Conservation (phyloP, 495 filamentous ascomycete genomes). For the Podospora tetraspora region DNA sequence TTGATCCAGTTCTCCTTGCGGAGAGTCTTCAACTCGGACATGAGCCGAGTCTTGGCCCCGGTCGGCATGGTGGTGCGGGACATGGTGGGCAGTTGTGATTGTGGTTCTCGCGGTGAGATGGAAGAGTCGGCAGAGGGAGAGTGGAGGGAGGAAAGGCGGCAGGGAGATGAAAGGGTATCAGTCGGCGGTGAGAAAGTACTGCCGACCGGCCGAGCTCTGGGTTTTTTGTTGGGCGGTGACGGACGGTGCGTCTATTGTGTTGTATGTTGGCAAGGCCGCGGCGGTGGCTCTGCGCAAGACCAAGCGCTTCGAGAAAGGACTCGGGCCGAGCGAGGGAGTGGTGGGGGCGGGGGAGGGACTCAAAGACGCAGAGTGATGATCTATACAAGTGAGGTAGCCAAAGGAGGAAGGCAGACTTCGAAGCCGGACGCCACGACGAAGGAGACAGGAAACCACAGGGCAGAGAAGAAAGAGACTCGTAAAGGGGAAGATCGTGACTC, state of each 20-base stretch:
- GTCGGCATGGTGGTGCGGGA: slow-evolving; percentile 18
- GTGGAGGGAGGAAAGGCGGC: background rate
- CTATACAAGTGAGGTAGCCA: too few relatives aligned
- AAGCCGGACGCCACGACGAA: too few relatives aligned
- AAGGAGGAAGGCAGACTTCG: too few relatives aligned
- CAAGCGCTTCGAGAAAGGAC: background rate
- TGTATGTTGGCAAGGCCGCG: background rate
- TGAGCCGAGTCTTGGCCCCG: slow-evolving; percentile 72
- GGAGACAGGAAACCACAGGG: too few relatives aligned
- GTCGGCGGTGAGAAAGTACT: too few relatives aligned
- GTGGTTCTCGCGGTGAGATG: background rate
- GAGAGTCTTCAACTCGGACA: slow-evolving; percentile 81
- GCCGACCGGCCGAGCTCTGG: background rate
- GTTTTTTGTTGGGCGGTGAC: background rate
- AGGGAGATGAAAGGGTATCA: too few relatives aligned
- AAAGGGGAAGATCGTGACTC: background rate
- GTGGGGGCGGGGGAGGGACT: background rate
- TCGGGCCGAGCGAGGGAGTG: background rate
- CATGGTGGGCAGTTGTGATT: slow-evolving; percentile 10
- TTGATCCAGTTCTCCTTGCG: slow-evolving; percentile 89
- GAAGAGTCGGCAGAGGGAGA: background rate
- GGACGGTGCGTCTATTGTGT: background rate
- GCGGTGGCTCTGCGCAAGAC: background rate
- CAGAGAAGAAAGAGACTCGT: too few relatives aligned
- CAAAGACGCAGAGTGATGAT: too few relatives aligned